Percentiles rank a stretch among this genome's conserved stretches.
phyloP scores from a whole-genome alignment of 2,329 filamentous ascomycete genomes.

The Blastomyces percursus region DNA sequence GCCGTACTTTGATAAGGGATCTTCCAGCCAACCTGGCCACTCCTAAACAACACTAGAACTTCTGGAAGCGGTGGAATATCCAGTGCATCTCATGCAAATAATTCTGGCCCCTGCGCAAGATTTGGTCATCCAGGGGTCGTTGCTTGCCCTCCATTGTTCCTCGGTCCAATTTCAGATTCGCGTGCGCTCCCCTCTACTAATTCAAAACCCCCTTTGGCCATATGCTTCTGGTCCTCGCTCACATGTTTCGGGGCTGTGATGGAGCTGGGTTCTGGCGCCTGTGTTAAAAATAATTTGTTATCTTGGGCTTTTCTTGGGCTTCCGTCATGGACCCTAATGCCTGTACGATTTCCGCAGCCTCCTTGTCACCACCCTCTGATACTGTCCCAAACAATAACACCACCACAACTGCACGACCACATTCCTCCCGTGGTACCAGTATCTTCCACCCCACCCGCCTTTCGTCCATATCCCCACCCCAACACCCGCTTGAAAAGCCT shows the following conservation, averaged over 20 bases:
- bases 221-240: not conserved
- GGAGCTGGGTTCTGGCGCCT: not conserved
- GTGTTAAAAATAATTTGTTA: not conserved
- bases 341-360: not conserved
- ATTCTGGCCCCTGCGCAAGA: not conserved
- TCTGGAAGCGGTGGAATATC: not conserved
- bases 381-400: not conserved
- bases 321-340: constrained; percentile 1
- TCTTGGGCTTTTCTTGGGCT: not conserved
- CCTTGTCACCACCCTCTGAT: not conserved
- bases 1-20: not conserved
- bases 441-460: constrained; percentile 10
- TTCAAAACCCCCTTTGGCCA: not conserved
- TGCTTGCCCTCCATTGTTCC: not conserved
- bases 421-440: constrained; percentile 6
- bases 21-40: not conserved
- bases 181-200: constrained; percentile 5
- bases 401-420: not conserved
- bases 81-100: not conserved
- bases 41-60: not conserved
- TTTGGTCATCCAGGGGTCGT: not conserved
- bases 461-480: constrained; percentile 13
- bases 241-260: constrained; percentile 1
- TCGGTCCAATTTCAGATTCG: constrained; percentile 2
- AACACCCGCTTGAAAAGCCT: constrained; percentile 10